Evolutionary conservation across 208 protist species (phyloP).

Genomic region (Crithidia thermophila): DNA sequence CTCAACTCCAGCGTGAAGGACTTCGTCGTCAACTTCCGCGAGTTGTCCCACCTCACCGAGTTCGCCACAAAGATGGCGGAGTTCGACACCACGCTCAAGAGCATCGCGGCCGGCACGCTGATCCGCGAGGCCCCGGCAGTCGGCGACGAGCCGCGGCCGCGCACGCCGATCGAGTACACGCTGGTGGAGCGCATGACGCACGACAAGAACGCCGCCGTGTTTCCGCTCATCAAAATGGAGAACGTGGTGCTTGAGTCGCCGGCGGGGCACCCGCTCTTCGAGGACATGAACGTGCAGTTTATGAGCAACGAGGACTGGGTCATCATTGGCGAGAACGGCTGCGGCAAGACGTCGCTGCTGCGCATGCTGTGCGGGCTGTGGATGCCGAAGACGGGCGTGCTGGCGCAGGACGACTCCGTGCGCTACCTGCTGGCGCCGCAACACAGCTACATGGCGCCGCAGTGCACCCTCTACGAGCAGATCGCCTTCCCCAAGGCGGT

Average conservation of each 20-base stretch:
- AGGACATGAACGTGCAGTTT: slow-evolving; percentile 59
- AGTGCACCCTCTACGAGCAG: slow-evolving; percentile 87
- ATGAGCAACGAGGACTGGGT: slow-evolving; percentile 78
- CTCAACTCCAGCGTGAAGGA: slow-evolving; percentile 83
- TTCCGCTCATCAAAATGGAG: slow-evolving; percentile 58
- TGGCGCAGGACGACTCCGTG: slow-evolving; percentile 49
- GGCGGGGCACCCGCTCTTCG: slow-evolving; percentile 60
- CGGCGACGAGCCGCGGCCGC: background rate
- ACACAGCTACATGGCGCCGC: slow-evolving; percentile 81
- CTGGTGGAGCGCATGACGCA: slow-evolving; percentile 24
- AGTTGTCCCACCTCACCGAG: slow-evolving; percentile 82
- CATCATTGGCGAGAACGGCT: slow-evolving; percentile 84
- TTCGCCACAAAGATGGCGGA: slow-evolving; percentile 77
- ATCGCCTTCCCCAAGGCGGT: slow-evolving; percentile 63
- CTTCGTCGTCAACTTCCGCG: slow-evolving; percentile 88
- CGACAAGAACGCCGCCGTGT: slow-evolving; percentile 11
- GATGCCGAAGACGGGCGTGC: slow-evolving; percentile 53
- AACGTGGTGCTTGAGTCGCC: slow-evolving; percentile 62
- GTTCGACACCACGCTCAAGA: slow-evolving; percentile 80
- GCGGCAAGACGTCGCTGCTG: slow-evolving; percentile 86
- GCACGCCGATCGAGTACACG: slow-evolving; percentile 47
- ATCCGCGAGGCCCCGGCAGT: slow-evolving; percentile 10
- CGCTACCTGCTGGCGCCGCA: slow-evolving; percentile 74
- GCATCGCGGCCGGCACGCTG: slow-evolving; percentile 71
- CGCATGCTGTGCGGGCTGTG: slow-evolving; percentile 86